phyloP scores from a whole-genome alignment of 495 filamentous ascomycete species.

The Hypoxylon perforatum region DNA sequence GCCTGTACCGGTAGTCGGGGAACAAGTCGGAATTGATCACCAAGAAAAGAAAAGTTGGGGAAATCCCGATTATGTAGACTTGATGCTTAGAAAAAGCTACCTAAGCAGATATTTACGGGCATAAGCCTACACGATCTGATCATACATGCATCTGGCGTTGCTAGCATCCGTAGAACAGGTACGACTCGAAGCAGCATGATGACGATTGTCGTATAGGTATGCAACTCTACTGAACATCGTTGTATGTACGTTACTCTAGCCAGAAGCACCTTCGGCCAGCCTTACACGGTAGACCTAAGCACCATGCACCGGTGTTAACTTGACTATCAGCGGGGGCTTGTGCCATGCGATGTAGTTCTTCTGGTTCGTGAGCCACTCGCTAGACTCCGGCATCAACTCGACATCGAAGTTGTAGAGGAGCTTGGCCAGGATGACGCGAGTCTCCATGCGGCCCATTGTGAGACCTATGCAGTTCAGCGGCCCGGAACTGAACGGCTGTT shows the following conservation, averaged over 20 bases:
- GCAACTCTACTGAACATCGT: constrained; percentile 1
- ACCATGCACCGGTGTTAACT: constrained; percentile 14
- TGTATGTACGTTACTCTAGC: background rate
- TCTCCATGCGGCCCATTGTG: constrained; percentile 60
- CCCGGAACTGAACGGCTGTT: constrained; percentile 60
- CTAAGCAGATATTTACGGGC: no score
- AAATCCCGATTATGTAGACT: background rate
- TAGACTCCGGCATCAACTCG: constrained; percentile 52
- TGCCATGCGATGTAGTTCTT: constrained; percentile 48
- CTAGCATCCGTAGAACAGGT: background rate
- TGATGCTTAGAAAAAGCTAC: no score
- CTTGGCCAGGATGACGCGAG: constrained; percentile 60
- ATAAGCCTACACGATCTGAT: background rate
- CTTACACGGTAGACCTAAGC: background rate
- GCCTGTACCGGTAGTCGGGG: background rate
- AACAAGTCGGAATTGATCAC: no score
- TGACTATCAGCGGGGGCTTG: constrained; percentile 38
- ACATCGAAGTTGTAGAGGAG: constrained; percentile 64
- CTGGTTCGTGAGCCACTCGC: constrained; percentile 44
- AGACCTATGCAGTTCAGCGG: constrained; percentile 64
- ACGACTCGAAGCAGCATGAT: background rate
- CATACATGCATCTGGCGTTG: background rate
- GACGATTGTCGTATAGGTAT: constrained; percentile 11
- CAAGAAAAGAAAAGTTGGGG: no score
- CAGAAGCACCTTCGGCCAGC: background rate